These are phyloP conservation scores for Cymodocea nodosa DNA, from an alignment of 116 monocot species.

Conservation along the genomic window DNA sequence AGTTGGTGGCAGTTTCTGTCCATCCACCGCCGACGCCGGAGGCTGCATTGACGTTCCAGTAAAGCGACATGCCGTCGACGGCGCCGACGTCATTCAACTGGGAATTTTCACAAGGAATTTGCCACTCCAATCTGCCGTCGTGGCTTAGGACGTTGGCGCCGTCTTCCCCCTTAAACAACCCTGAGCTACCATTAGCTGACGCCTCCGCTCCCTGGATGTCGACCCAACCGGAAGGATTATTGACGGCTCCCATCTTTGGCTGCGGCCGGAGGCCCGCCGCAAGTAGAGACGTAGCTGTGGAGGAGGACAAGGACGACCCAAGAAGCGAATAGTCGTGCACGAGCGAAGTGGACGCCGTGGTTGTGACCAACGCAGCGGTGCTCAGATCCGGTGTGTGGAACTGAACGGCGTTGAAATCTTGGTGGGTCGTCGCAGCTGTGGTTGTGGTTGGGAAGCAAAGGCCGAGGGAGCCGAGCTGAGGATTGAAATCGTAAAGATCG, in stretches of 20 bases:
- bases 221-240: conserved; percentile 4
- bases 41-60: conserved; percentile 17
- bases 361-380: background rate
- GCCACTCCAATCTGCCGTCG: conserved; percentile 18
- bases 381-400: background rate
- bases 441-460: conserved; percentile 6
- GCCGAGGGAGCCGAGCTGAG: conserved; percentile 16
- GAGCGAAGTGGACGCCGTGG: conserved; percentile 4
- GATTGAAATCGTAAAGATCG: conserved; percentile 12
- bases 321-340: conserved; percentile 17
- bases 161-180: conserved; percentile 23
- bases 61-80: conserved; percentile 3
- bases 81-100: conserved; percentile 3
- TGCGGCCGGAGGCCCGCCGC: conserved; percentile 13
- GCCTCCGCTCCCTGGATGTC: background rate
- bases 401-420: background rate
- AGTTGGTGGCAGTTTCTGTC: conserved; percentile 10
- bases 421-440: background rate
- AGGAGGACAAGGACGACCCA: conserved; percentile 17
- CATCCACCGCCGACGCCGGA: background rate
- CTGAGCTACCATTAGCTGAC: conserved; percentile 7
- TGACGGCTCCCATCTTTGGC: conserved; percentile 6
- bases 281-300: conserved; percentile 16
- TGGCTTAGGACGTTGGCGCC: background rate
- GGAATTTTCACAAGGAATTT: conserved; percentile 18